Conservation (phyloP, 164 flowering plant species). For the Sedum album region DNA sequence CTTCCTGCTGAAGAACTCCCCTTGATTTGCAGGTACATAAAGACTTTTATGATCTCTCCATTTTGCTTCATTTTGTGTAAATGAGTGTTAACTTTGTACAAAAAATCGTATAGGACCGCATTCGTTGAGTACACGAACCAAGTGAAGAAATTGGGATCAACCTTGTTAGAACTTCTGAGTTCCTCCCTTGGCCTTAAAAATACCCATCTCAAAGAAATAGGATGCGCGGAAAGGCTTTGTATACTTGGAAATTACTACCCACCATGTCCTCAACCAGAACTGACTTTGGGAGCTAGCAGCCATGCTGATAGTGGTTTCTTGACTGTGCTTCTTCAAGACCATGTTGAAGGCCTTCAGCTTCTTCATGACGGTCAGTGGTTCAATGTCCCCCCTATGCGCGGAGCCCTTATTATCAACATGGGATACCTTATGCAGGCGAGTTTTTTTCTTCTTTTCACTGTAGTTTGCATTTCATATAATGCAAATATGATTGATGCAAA, state of each 20-base stretch:
- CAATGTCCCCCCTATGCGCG: neutral
- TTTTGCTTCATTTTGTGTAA: neutral
- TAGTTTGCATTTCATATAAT: too few species aligned
- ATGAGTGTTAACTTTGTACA: neutral
- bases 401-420: slow-evolving; percentile 1
- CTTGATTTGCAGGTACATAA: slow-evolving; percentile 17
- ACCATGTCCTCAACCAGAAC: slow-evolving; percentile 7
- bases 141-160: slow-evolving; percentile 4
- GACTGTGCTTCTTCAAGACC: slow-evolving; percentile 10
- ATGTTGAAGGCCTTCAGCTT: slow-evolving; percentile 3
- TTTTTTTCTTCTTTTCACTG: neutral
- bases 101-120: neutral
- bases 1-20: slow-evolving; percentile 22
- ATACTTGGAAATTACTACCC: slow-evolving; percentile 8
- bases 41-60: neutral
- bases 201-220: slow-evolving; percentile 1
- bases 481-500: neutral
- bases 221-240: slow-evolving; percentile 3
- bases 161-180: slow-evolving; percentile 4
- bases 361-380: slow-evolving; percentile 7
- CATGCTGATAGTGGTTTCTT: slow-evolving; percentile 10
- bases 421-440: slow-evolving; percentile 8
- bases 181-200: slow-evolving; percentile 6
- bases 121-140: neutral
- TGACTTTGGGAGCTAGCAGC: neutral